A percentile compares a stretch with the other conserved stretches of the same genome.
phyloP scores from a whole-genome alignment of 2,329 filamentous ascomycete species.

The Akanthomyces dipterigenus region DNA sequence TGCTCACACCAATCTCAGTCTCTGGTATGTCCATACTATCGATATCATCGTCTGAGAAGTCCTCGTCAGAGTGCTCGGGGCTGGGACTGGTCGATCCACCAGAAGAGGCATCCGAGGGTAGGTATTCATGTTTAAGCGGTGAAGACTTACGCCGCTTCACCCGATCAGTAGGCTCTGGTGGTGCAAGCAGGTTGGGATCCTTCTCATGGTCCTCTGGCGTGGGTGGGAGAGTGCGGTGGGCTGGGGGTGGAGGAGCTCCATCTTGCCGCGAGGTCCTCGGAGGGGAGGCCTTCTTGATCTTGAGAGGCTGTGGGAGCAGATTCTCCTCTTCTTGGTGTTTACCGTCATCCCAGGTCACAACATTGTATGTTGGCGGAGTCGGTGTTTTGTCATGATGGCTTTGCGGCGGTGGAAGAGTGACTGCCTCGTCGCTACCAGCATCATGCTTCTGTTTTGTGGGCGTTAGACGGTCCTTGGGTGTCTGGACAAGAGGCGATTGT shows the following conservation, averaged over 20 bases:
- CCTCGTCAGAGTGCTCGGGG: constrained; percentile 42
- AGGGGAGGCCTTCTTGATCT: constrained; percentile 24
- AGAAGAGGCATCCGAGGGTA: constrained; percentile 67
- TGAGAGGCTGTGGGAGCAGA: constrained; percentile 31
- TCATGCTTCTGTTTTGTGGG: constrained; percentile 25
- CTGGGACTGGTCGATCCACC: constrained; percentile 51
- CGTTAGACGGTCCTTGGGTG: constrained; percentile 25
- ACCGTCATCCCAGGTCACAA: constrained; percentile 18
- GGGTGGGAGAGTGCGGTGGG: constrained; percentile 40
- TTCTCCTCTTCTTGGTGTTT: constrained; percentile 29
- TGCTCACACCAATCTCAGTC: constrained; percentile 52
- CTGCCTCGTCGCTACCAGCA: background rate
- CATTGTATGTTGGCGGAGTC: constrained; percentile 27
- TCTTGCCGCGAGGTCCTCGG: constrained; percentile 41
- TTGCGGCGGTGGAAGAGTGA: constrained; percentile 14
- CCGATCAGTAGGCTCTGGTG: constrained; percentile 28
- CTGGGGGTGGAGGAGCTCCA: constrained; percentile 48
- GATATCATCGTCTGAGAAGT: constrained; percentile 41
- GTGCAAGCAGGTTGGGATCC: constrained; percentile 17
- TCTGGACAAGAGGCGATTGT: constrained; percentile 15
- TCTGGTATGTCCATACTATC: constrained; percentile 56
- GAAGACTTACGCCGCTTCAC: constrained; percentile 74
- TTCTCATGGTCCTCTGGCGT: constrained; percentile 25
- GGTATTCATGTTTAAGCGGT: constrained; percentile 93
- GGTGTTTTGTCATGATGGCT: constrained; percentile 28